Base-by-base conservation (phyloP, 1,284 basidiomycete genomes). In the Farysia itapuensis region DNA sequence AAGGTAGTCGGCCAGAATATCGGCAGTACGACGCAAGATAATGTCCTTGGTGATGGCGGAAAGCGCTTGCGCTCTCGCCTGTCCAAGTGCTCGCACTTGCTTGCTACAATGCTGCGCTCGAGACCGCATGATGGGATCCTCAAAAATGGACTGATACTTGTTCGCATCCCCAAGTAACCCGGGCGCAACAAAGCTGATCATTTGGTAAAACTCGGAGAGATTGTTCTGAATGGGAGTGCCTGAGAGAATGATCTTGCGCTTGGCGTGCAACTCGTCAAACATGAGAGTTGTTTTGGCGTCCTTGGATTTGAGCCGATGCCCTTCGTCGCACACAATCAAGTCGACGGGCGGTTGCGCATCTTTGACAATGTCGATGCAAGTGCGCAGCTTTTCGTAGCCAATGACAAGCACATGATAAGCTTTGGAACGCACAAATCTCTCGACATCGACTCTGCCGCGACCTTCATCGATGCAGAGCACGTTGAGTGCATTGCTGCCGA, bases 201-300 rank as follows among this genome's bases (percentile, higher is more conserved):
- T 97, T 4, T 92, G 84, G 78, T 93, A 93, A 72, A 95, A 95
- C 77, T 99, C 95, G 46, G 87, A 82, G 15, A 99, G 80, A 74
- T 97, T 90, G 77, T 99, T 98, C 78, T 98, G 72, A 31, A 98
- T 90, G 1, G 95, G 95, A 2, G 95, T 99, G 15, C 95, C 95
- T 0, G 93, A 94, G 3, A 99, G 81, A 39, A 98, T 94, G 75
- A 79, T 44, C 32, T 90, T 81, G 19, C 89, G 81, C 4, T 82
- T 82, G 2, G 89, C 90, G 41, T 80, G 81, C 28, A 99, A 80
- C 13, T 83, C 82, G 53, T 89, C 85, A 72, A 97, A 94, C 84
- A 91, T 89, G 39, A 82, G 83, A 1, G 88, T 88, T 0, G 92
- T 96, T 80, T 97, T 95, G 70, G 89, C 92, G 53, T 85, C 86